Evolutionary conservation across 306 rosid species (phyloP).

Genomic region (Casuarina equisetifolia): DNA sequence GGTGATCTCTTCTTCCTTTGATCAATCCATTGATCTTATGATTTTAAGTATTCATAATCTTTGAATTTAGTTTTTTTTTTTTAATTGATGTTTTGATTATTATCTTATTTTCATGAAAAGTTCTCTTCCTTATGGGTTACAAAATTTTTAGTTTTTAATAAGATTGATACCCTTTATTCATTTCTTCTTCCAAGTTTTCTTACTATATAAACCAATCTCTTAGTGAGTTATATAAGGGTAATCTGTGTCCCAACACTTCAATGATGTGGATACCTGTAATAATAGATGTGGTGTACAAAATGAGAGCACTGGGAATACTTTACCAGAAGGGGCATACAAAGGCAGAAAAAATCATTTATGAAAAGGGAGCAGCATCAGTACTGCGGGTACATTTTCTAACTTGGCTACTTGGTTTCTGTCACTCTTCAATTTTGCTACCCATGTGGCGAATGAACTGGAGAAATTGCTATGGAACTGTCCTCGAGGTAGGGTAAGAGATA

Average conservation of each 20-base stretch:
- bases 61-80: not conserved
- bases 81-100: not conserved
- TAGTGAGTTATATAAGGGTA: too few species aligned
- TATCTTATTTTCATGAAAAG: not conserved
- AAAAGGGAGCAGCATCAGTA: not conserved
- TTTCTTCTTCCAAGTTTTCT: not conserved
- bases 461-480: not conserved
- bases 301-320: not conserved
- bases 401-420: not conserved
- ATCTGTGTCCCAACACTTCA: too few species aligned
- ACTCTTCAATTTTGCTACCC: not conserved
- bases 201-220: too few species aligned
- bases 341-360: not conserved
- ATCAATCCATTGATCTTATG: slow-evolving; percentile 11
- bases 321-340: not conserved
- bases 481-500: not conserved
- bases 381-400: not conserved
- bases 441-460: not conserved
- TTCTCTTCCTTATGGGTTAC: not conserved
- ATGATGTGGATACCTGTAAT: not conserved
- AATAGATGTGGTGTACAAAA: not conserved
- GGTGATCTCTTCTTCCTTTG: slow-evolving; percentile 45
- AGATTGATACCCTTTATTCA: not conserved
- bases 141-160: not conserved
- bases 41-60: not conserved